Evolutionary conservation across 2,329 filamentous ascomycete genomes (phyloP).

Genomic region (Stagonosporopsis vannaccii): DNA sequence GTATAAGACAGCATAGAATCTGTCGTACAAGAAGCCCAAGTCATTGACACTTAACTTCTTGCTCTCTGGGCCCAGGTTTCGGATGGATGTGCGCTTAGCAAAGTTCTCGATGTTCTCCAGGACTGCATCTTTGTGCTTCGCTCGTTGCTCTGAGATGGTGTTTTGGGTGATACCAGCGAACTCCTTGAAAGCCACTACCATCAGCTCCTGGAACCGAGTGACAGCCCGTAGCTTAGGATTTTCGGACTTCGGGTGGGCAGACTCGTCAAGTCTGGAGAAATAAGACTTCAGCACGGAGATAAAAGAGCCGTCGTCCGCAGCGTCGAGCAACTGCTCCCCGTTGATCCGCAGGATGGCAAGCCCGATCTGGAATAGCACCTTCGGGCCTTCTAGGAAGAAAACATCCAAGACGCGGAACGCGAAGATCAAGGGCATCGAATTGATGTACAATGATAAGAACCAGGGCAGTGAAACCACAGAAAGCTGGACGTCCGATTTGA

Average conservation of each 20-base stretch:
- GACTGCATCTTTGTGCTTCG: conserved; percentile 93
- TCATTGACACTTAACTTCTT: conserved; percentile 88
- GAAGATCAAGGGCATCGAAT: conserved; percentile 98
- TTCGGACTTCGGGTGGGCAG: conserved; percentile 92
- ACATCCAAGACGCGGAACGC: conserved; percentile 96
- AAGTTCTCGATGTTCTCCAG: conserved; percentile 97
- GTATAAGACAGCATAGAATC: conserved; percentile 91
- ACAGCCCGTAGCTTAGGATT: conserved; percentile 94
- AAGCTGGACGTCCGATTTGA: conserved; percentile 94
- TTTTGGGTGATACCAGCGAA: conserved; percentile 95
- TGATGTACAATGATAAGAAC: conserved; percentile 98
- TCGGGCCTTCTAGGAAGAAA: conserved; percentile 97
- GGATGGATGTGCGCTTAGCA: conserved; percentile 93
- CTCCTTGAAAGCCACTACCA: conserved; percentile 99
- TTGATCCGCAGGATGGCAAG: conserved; percentile 97
- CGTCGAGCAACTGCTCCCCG: conserved; percentile 92
- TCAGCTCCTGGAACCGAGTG: conserved; percentile 95
- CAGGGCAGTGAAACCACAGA: conserved; percentile 97
- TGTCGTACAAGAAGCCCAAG: conserved; percentile 88
- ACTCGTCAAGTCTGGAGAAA: conserved; percentile 91
- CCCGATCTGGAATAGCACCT: conserved; percentile 96
- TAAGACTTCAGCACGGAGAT: conserved; percentile 96
- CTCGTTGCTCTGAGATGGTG: conserved; percentile 85
- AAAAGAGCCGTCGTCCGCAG: conserved; percentile 92
- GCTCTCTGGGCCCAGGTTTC: conserved; percentile 94